Conservation (phyloP, 805 yeast species). For the Pichia cabralensis region DNA sequence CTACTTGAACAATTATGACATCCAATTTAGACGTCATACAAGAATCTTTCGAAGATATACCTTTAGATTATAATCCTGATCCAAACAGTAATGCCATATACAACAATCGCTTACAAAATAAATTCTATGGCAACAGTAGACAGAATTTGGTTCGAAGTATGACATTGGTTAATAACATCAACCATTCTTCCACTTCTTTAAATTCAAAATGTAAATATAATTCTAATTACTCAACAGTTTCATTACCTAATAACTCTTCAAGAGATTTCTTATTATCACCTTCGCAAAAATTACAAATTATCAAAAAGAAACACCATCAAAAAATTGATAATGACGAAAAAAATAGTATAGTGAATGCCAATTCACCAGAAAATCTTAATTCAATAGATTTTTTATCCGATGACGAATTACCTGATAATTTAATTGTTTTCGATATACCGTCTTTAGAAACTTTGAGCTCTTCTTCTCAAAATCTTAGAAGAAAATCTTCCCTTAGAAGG, state of each 20-base stretch:
- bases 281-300: conserved; percentile 20
- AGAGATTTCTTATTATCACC: conserved; percentile 16
- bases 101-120: neutral
- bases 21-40: conserved; percentile 22
- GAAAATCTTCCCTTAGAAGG: conserved; percentile 7
- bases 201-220: neutral
- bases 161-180: neutral
- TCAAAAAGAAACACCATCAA: conserved; percentile 10
- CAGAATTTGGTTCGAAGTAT: neutral
- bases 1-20: too few relatives aligned
- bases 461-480: conserved; percentile 20
- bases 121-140: conserved; percentile 1
- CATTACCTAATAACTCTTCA: conserved; percentile 3
- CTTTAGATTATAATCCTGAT: conserved; percentile 7
- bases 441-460: conserved; percentile 43
- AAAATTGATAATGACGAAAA: conserved; percentile 4
- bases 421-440: conserved; percentile 55
- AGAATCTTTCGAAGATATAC: conserved; percentile 28
- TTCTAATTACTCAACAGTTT: conserved; percentile 3
- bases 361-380: conserved; percentile 12
- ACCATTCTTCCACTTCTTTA: neutral
- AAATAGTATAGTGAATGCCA: too few relatives aligned
- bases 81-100: too few relatives aligned
- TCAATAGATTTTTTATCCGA: conserved; percentile 34
- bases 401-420: conserved; percentile 43